Conservation (phyloP, 2,329 filamentous ascomycete genomes). For the Hymenoscyphus occultus region DNA sequence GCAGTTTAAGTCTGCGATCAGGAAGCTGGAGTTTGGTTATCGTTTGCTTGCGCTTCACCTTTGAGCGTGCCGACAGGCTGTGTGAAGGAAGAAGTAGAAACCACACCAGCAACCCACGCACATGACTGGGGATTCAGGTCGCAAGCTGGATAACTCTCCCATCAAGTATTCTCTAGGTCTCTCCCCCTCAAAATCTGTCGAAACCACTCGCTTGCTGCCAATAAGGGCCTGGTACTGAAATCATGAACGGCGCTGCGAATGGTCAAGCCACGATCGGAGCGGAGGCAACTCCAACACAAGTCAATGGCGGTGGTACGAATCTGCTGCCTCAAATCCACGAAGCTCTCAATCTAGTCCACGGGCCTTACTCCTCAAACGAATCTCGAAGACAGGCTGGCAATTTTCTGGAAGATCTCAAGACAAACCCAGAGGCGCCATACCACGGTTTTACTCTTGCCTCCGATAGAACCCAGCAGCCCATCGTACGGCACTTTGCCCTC, state of each 20-base stretch:
- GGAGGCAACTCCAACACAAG: constrained; percentile 25
- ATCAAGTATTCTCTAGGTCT: constrained; percentile 10
- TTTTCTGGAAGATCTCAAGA: constrained; percentile 84
- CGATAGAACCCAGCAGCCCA: constrained; percentile 69
- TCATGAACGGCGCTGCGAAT: constrained; percentile 32
- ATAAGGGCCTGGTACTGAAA: constrained; percentile 15
- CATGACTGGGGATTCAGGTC: constrained; percentile 23
- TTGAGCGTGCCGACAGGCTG: not conserved
- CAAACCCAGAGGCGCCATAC: constrained; percentile 72
- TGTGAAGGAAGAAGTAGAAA: not conserved
- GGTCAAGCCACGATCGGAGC: constrained; percentile 18
- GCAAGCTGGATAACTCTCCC: constrained; percentile 23
- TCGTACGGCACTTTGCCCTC: constrained; percentile 90
- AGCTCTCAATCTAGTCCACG: constrained; percentile 85
- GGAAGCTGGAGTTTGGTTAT: not conserved
- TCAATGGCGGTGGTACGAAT: constrained; percentile 41
- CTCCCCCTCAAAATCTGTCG: not conserved
- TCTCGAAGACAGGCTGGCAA: constrained; percentile 77
- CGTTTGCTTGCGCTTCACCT: not conserved
- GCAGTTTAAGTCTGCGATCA: not conserved
- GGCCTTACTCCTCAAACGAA: constrained; percentile 74
- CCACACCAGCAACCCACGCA: constrained; percentile 14
- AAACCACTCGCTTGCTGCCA: not conserved
- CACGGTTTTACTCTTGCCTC: constrained; percentile 82
- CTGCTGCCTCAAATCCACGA: constrained; percentile 69